Evolutionary conservation across 305 asterid genomes (phyloP).

Genomic region (Nicotiana rustica): DNA sequence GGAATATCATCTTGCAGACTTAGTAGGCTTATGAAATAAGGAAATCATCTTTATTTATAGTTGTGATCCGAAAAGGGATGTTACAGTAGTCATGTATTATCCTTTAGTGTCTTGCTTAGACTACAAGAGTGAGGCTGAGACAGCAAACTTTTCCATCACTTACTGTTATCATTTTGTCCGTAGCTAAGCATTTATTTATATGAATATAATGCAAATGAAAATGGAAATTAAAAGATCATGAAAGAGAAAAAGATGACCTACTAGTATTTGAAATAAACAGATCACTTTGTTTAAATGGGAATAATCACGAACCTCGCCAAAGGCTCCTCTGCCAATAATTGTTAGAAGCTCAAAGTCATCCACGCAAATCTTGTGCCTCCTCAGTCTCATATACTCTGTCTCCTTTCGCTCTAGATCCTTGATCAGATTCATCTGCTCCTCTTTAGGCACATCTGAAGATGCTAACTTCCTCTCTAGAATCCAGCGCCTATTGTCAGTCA

Average conservation of each 20-base stretch:
- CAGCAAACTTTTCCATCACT: not conserved
- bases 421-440: conserved; percentile 79
- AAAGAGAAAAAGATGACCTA: not conserved
- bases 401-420: conserved; percentile 95
- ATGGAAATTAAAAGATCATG: not conserved
- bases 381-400: conserved; percentile 91
- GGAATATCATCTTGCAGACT: not conserved
- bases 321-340: conserved; percentile 97
- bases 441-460: conserved; percentile 96
- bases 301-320: conserved; percentile 79
- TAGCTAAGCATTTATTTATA: not conserved
- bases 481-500: conserved; percentile 73
- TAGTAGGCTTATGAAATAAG: not conserved
- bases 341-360: conserved; percentile 97
- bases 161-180: not conserved
- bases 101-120: not conserved
- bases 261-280: not conserved
- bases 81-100: not conserved
- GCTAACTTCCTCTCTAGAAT: conserved; percentile 89
- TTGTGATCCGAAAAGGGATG: too few relatives aligned
- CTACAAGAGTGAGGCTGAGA: not conserved
- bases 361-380: conserved; percentile 91
- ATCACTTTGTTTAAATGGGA: not conserved
- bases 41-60: not conserved
- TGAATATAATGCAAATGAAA: not conserved